Evolutionary conservation across 441 rosid species (phyloP).

Genomic region (Pelargonium fulgidum): DNA sequence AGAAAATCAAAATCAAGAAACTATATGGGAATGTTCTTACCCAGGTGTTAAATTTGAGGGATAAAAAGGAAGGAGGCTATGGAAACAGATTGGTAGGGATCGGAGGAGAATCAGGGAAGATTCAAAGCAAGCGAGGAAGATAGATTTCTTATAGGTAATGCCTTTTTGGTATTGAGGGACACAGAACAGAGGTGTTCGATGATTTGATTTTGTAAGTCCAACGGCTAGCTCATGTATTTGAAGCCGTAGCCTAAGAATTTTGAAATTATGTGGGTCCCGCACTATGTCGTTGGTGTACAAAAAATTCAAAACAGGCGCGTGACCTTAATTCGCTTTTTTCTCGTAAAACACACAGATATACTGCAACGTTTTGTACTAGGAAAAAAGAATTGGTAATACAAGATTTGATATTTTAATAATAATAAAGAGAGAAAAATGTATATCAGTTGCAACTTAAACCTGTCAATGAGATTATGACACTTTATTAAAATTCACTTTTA

Average conservation of each 20-base stretch:
- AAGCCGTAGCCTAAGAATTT: neutral
- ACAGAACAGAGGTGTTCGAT: too few species aligned
- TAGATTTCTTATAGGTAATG: neutral
- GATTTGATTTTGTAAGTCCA: neutral
- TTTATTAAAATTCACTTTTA: too few species aligned
- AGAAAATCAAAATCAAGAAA: neutral
- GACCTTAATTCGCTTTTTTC: too few species aligned
- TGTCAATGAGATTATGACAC: too few species aligned
- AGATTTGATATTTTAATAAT: too few species aligned
- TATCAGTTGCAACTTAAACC: too few species aligned
- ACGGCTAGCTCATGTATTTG: conserved; percentile 4
- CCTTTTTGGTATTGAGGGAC: neutral
- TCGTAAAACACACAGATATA: too few species aligned
- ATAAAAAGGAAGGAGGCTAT: neutral
- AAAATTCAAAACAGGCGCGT: neutral
- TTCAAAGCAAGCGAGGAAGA: neutral
- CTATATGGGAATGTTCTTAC: neutral
- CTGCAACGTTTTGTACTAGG: too few species aligned
- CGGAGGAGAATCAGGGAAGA: neutral
- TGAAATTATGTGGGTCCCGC: neutral
- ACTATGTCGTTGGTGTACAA: neutral
- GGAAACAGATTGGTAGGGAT: neutral
- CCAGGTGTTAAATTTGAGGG: neutral
- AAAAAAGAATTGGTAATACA: too few species aligned
- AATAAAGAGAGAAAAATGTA: too few species aligned